Conservation (phyloP, 164 flowering plant species). For the Akebia trifoliata region DNA sequence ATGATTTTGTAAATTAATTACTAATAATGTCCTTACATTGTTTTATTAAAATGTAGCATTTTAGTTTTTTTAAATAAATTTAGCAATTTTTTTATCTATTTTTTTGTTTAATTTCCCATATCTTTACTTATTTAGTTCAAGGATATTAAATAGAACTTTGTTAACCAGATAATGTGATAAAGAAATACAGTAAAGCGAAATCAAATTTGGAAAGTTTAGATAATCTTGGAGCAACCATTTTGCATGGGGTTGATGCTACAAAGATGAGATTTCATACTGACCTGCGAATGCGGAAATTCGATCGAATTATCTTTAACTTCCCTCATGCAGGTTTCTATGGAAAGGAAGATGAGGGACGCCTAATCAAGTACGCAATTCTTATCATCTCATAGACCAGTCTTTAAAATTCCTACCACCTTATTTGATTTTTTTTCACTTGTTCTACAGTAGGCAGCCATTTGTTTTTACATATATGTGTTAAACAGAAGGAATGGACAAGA, state of each 20-base stretch:
- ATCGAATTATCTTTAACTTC: slow-evolving; percentile 43
- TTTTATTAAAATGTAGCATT: no score
- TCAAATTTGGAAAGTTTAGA: slow-evolving; percentile 33
- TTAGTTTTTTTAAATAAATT: no score
- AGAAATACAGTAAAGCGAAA: slow-evolving; percentile 37
- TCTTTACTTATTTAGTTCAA: neutral
- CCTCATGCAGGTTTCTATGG: slow-evolving; percentile 65
- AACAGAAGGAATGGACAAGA: no score
- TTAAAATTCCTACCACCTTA: no score
- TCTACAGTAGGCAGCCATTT: no score
- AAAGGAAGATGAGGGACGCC: slow-evolving; percentile 26
- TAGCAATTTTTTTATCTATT: no score
- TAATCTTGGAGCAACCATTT: slow-evolving; percentile 30
- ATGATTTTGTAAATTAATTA: no score
- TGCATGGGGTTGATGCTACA: slow-evolving; percentile 55
- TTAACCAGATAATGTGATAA: slow-evolving; percentile 1
- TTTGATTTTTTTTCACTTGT: no score
- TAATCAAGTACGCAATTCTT: slow-evolving; percentile 30
- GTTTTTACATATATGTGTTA: no score
- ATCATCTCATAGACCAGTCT: neutral
- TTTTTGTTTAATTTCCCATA: neutral
- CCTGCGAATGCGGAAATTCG: slow-evolving; percentile 34
- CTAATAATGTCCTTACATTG: no score
- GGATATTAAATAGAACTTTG: no score
- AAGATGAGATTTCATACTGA: slow-evolving; percentile 36